Conservation (phyloP, 306 rosid genomes). For the Cicer pinnatifidum region DNA sequence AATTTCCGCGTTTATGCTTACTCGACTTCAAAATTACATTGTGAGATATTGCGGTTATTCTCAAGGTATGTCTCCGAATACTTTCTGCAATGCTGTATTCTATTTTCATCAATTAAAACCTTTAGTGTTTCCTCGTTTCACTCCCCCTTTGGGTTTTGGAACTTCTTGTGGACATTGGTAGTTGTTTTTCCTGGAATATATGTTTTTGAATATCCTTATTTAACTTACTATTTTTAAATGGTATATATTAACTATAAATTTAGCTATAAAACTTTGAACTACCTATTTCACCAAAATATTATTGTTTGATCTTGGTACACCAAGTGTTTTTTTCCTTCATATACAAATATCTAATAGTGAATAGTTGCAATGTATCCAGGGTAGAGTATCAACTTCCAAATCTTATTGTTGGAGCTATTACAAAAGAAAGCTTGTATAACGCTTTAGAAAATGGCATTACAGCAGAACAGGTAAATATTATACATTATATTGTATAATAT, state of each 20-base stretch:
- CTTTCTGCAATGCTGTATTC: constrained; percentile 35
- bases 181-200: constrained; percentile 24
- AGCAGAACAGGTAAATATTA: constrained; percentile 69
- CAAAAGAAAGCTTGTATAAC: constrained; percentile 90
- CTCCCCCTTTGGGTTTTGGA: background rate
- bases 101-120: constrained; percentile 17
- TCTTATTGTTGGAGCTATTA: constrained; percentile 93
- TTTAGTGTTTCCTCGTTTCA: constrained; percentile 6
- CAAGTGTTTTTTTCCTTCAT: constrained; percentile 25
- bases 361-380: constrained; percentile 58
- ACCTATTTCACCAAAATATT: constrained; percentile 38
- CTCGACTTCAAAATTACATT: constrained; percentile 86
- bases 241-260: constrained; percentile 3
- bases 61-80: constrained; percentile 61
- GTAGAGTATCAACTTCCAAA: constrained; percentile 97
- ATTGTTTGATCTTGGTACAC: constrained; percentile 20
- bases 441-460: constrained; percentile 95
- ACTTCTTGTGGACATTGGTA: constrained; percentile 25
- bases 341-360: constrained; percentile 37
- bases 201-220: constrained; percentile 22
- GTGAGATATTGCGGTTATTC: constrained; percentile 91
- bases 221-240: constrained; percentile 7
- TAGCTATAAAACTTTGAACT: constrained; percentile 12
- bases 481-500: constrained; percentile 8
- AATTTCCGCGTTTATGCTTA: constrained; percentile 92